These are phyloP conservation scores for Vigna angularis DNA, from an alignment of 306 rosid species.

Conservation along the genomic window DNA sequence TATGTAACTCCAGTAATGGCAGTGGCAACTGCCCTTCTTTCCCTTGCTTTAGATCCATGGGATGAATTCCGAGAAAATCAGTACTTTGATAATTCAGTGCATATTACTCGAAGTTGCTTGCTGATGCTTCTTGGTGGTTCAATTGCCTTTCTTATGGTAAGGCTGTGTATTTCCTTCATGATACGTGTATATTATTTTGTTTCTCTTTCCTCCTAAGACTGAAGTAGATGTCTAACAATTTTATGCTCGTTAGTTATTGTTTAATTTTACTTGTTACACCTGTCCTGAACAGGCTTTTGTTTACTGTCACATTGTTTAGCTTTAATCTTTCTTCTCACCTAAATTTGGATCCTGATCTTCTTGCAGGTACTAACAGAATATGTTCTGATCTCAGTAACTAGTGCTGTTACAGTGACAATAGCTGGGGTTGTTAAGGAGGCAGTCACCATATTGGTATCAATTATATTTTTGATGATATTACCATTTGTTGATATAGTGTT, in stretches of 20 bases:
- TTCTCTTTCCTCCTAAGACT: not conserved
- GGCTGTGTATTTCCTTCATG: slow-evolving; percentile 36
- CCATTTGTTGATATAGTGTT: slow-evolving; percentile 17
- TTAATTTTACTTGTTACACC: slow-evolving; percentile 22
- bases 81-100: slow-evolving; percentile 80
- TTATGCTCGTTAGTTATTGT: not conserved
- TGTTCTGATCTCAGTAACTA: slow-evolving; percentile 90
- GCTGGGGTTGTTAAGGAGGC: slow-evolving; percentile 99
- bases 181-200: not conserved
- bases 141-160: slow-evolving; percentile 95
- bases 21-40: slow-evolving; percentile 71
- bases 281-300: slow-evolving; percentile 18
- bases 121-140: slow-evolving; percentile 91
- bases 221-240: not conserved
- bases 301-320: slow-evolving; percentile 22
- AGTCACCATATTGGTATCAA: slow-evolving; percentile 88
- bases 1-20: slow-evolving; percentile 95
- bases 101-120: slow-evolving; percentile 77
- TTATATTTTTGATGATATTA: slow-evolving; percentile 27
- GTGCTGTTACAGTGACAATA: slow-evolving; percentile 96
- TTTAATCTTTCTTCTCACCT: slow-evolving; percentile 30
- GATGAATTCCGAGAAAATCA: slow-evolving; percentile 64
- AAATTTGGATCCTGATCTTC: slow-evolving; percentile 41
- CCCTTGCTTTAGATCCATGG: slow-evolving; percentile 93
- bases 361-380: slow-evolving; percentile 89